Base-by-base conservation (phyloP, 1,139 yeast genomes). In the Schwanniomyces etchellsii region DNA sequence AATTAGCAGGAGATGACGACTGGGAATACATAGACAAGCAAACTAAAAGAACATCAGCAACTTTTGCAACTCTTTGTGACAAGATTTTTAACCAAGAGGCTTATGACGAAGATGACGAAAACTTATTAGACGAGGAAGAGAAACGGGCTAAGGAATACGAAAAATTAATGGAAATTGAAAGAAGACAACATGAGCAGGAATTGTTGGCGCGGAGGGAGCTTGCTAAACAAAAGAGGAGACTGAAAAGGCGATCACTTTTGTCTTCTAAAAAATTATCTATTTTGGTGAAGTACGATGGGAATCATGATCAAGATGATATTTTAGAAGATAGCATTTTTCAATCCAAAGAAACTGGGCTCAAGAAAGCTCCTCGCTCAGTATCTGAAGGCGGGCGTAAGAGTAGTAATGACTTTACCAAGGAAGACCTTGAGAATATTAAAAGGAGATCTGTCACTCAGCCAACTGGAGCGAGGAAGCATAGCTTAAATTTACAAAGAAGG, bases 1-100 rank as follows among this genome's bases (percentile, higher is more conserved):
- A 77, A 48, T 59, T 81, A 39, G 69, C 84, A 2, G 74, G 75
- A 34, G 85, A 79, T 37, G 66, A 73, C 28, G 82, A 77, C 37
- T 75, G 85, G 78, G 82, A 77, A 45, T 74, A 74, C 43, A 73
- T 80, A 59, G 84, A 80, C 43, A 77, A 74, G 44, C 85, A 77
- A 51, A 77, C 86, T 12, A 80, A 75, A 56, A 69, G 91, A 55
- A 79, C 88, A 2, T 77, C 85, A 22, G 79, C 85, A 9, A 82
- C 83, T 35, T 81, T 81, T 60, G 91, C 88, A 7, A 71, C 81
- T 4, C 61, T 81, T 29, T 80, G 86, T 63, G 89, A 81, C 55
- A 78, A 76, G 51, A 75, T 81, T 36, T 81, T 81, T 57, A 81
- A 75, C 40, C 72, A 68, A 43, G 73, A 68, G 43, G 62, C 56